Evolutionary conservation across 768 basidiomycete genomes (phyloP).

Genomic region (Saitozyma podzolica): DNA sequence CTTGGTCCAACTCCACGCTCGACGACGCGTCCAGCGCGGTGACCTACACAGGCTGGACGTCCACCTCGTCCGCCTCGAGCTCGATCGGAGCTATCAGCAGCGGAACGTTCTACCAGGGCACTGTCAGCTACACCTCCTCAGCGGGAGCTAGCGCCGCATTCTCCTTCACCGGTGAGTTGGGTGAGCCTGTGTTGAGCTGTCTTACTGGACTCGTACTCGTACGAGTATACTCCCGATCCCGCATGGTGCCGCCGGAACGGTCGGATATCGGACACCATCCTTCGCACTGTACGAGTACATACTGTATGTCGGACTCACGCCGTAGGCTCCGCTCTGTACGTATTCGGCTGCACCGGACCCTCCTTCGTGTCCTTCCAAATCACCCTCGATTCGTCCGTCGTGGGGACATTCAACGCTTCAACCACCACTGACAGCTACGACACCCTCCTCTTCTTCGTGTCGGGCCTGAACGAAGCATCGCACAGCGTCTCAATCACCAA

Average conservation of each 20-base stretch:
- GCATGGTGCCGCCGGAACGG: no score
- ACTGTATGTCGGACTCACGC: background rate
- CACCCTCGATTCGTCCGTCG: constrained; percentile 11
- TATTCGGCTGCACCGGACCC: constrained; percentile 40
- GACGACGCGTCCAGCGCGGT: constrained; percentile 34
- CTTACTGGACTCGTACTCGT: no score
- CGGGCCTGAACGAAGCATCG: constrained; percentile 13
- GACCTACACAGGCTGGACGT: constrained; percentile 31
- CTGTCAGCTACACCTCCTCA: constrained; percentile 37
- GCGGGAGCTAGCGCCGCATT: constrained; percentile 5
- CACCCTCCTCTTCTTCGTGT: constrained; percentile 31
- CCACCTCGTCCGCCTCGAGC: constrained; percentile 10
- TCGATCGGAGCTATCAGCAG: constrained; percentile 22
- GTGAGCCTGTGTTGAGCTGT: background rate
- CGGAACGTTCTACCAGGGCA: constrained; percentile 29
- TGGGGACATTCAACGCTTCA: constrained; percentile 30
- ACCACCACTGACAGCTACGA: constrained; percentile 22
- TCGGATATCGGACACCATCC: no score
- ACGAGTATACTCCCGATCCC: no score
- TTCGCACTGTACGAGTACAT: no score
- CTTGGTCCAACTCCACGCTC: constrained; percentile 23
- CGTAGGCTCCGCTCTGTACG: constrained; percentile 36
- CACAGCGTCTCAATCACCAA: constrained; percentile 30
- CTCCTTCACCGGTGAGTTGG: constrained; percentile 6
- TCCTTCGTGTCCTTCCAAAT: constrained; percentile 27